Evolutionary conservation across 2,329 filamentous ascomycete genomes (phyloP), one percentile per base, ranked within the genome.

Genomic region (Neofusicoccum kwambonambiense): DNA sequence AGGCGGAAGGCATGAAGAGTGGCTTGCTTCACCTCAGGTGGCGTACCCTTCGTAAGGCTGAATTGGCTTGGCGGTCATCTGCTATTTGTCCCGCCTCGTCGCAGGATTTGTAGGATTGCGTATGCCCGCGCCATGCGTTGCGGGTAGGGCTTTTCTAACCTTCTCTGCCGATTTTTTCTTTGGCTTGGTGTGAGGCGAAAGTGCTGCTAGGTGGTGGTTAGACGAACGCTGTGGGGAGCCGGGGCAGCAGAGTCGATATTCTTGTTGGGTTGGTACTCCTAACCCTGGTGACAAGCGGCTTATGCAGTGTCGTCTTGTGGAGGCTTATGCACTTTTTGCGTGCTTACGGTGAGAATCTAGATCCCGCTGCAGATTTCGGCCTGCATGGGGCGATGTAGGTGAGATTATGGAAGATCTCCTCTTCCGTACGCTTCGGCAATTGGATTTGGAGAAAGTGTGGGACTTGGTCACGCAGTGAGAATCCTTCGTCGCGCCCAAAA

Each of bases 291-390:
- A 11, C n/a, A 54, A 34, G 39, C 52, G 22, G 41, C 39, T 58
- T 45, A 27, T 35, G 41, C 41, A 52, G 31, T 13, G 8, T 45
- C 47, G 44, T 19, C 22, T 27, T n/a, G n/a, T 15, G 15, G 27
- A 45, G 56, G 56, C 56, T 47, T 45, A 60, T 47, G 4, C 41
- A 13, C 4, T 15, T 45, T 57, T 57, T 60, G 27, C 27, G 42
- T 60, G 56, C 41, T 60, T 47, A 60, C 56, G 15, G 42, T 60
- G 56, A 60, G 56, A 60, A 60, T 60, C 56, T 60, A 60, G 56
- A 60, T 60, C 42, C 12, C n/a, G 31, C 56, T 60, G 56, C 56
- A 60, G 56, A 60, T 60, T 35, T 45, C 12, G 27, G 56, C 42
- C 37, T 60, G 31, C 56, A 37, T 35, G 12, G 8, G 39, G 22